Evolutionary conservation across 2,329 filamentous ascomycete species (phyloP).

Genomic region (Alternaria dauci): DNA sequence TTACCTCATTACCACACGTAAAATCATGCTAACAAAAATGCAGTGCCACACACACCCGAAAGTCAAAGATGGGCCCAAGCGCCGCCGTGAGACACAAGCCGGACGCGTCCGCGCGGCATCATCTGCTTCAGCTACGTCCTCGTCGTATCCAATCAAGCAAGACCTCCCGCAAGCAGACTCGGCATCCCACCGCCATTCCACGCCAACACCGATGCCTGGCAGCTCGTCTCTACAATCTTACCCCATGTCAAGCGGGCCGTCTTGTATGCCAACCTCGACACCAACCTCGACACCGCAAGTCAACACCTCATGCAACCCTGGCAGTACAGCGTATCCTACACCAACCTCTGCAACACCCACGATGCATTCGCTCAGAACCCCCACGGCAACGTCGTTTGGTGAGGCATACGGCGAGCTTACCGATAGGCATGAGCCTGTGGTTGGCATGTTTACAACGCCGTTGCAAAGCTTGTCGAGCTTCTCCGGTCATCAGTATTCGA

Average conservation of each 20-base stretch:
- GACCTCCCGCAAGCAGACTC: slow-evolving; percentile 34
- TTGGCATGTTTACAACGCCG: slow-evolving; percentile 45
- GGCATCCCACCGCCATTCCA: slow-evolving; percentile 40
- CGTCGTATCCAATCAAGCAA: slow-evolving; percentile 45
- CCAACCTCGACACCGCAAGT: slow-evolving; percentile 31
- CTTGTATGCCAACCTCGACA: slow-evolving; percentile 29
- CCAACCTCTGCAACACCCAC: slow-evolving; percentile 34
- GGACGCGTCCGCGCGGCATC: slow-evolving; percentile 49
- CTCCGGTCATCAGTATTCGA: slow-evolving; percentile 27
- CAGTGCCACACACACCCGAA: slow-evolving; percentile 56
- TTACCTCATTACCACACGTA: slow-evolving; percentile 18
- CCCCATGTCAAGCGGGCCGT: slow-evolving; percentile 34
- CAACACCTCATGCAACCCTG: slow-evolving; percentile 28
- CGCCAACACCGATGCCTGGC: slow-evolving; percentile 38
- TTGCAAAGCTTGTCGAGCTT: slow-evolving; percentile 40
- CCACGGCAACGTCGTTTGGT: slow-evolving; percentile 28
- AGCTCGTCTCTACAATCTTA: slow-evolving; percentile 35
- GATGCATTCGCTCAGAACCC: slow-evolving; percentile 32
- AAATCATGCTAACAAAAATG: slow-evolving; percentile 32
- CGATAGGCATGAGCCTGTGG: slow-evolving; percentile 34
- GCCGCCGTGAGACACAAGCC: slow-evolving; percentile 52
- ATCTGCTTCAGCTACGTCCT: slow-evolving; percentile 46
- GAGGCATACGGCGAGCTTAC: slow-evolving; percentile 17
- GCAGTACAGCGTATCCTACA: slow-evolving; percentile 36
- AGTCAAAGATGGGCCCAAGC: slow-evolving; percentile 54